Conservation (phyloP, 345 rosid species). For the Gossypium sturtianum region DNA sequence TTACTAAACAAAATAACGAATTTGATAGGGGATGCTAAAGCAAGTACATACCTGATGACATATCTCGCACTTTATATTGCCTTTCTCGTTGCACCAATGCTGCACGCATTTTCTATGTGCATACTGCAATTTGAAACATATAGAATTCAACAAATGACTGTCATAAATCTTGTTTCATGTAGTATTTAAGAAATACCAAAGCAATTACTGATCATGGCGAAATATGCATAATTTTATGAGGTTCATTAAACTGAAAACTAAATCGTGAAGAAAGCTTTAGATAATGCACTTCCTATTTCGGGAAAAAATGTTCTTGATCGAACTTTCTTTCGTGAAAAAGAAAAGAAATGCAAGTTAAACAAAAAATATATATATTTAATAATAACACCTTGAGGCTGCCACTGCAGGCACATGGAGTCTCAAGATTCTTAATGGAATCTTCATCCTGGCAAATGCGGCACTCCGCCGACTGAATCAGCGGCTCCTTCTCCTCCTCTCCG, state of each 20-base stretch:
- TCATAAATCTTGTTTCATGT: neutral
- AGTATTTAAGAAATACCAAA: neutral
- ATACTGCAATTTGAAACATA: slow-evolving; percentile 40
- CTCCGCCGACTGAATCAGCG: slow-evolving; percentile 62
- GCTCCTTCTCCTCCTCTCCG: slow-evolving; percentile 35
- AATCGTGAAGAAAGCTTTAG: neutral
- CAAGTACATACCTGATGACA: slow-evolving; percentile 71
- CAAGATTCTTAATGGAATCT: slow-evolving; percentile 56
- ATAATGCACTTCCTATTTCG: neutral
- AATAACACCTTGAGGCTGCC: slow-evolving; percentile 80
- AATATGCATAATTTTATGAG: neutral
- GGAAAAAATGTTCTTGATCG: neutral
- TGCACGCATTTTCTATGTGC: slow-evolving; percentile 93
- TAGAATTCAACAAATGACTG: neutral
- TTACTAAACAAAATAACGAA: neutral
- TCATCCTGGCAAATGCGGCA: slow-evolving; percentile 98
- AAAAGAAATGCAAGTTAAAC: neutral
- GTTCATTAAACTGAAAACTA: neutral
- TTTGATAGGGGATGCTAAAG: neutral
- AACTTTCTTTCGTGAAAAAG: neutral
- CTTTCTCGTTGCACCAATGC: slow-evolving; percentile 95
- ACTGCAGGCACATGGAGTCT: slow-evolving; percentile 81
- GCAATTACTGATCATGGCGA: neutral
- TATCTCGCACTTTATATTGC: slow-evolving; percentile 77
- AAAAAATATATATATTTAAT: neutral